These are phyloP conservation scores for Aureobasidium musti DNA, from an alignment of 2,329 filamentous ascomycete genomes.

Conservation along the genomic window DNA sequence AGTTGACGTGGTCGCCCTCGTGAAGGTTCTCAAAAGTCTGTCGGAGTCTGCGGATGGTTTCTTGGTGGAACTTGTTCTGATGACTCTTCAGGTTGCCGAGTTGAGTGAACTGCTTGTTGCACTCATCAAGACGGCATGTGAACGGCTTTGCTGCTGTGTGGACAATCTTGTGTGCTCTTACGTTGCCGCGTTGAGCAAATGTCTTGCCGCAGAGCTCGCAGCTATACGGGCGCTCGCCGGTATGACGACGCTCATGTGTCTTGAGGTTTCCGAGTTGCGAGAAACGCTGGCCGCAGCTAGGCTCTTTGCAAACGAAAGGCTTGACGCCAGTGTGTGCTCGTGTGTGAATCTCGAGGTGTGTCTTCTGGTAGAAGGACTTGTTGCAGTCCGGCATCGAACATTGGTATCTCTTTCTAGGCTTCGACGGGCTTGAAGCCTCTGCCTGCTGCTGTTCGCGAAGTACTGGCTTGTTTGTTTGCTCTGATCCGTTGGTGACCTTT, in stretches of 20 bases:
- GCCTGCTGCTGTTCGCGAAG: neutral
- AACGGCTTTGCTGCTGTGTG: slow-evolving; percentile 78
- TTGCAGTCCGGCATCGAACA: slow-evolving; percentile 74
- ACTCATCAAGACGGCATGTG: slow-evolving; percentile 77
- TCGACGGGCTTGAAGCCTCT: slow-evolving; percentile 31
- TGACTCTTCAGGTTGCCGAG: slow-evolving; percentile 94
- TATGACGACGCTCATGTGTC: slow-evolving; percentile 86
- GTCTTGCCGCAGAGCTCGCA: slow-evolving; percentile 78
- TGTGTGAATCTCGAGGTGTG: slow-evolving; percentile 86
- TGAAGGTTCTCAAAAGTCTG: slow-evolving; percentile 66
- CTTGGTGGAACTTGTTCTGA: slow-evolving; percentile 88
- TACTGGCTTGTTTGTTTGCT: neutral
- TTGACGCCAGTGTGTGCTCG: slow-evolving; percentile 86
- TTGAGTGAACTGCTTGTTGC: slow-evolving; percentile 85
- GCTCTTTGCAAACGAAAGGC: slow-evolving; percentile 77
- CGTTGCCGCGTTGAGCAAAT: slow-evolving; percentile 84
- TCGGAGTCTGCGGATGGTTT: slow-evolving; percentile 70
- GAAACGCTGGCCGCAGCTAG: slow-evolving; percentile 75
- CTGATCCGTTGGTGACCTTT: slow-evolving; percentile 54
- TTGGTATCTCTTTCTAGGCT: slow-evolving; percentile 65
- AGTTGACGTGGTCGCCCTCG: slow-evolving; percentile 63
- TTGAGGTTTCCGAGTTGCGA: slow-evolving; percentile 90
- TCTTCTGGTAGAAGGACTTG: slow-evolving; percentile 88
- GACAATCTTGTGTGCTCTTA: slow-evolving; percentile 78
- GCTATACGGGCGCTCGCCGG: slow-evolving; percentile 79